Base-by-base conservation (phyloP, 225 moss, liverwort and hornwort genomes). In the Rhytidiadelphus loreus region DNA sequence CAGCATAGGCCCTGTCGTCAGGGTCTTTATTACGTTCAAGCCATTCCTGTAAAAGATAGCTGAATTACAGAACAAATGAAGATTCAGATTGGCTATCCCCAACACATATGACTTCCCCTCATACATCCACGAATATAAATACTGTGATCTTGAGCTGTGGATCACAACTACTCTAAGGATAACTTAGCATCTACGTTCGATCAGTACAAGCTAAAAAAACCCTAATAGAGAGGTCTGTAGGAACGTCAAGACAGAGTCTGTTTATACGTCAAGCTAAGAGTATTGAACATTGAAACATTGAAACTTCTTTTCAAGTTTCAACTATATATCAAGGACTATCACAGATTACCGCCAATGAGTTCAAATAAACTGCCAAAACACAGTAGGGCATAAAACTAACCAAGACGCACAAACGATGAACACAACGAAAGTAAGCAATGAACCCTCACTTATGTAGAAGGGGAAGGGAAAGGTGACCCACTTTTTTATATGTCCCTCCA, bases 21-120 rank as follows among this genome's bases (percentile, higher is more conserved):
- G 89, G 81, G 29, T 92, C 82, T 74, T 83, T 88, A 85, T 88
- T 92, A 43, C 94, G 91, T 88, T 90, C 93, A 50, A 85, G 83
- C 94, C 94, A 94, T 86, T 94, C 94, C 88, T 94, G 93, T 57
- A 91, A 89, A 76, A 94, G 93, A 90, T 94, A 94, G 90, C 94
- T 94, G 92, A 89, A 91, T 69, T 68, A 26, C 76, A 74, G 62
- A 74, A 69, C 21, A 80, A 87, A 44, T 43, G 35, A n/a, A 68
- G 23, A 63, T 88, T 90, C 86, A 93, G 81, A 80, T 63, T 41
- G 50, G 69, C 72, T 63, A 59, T 82, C 65, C 65, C 37, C 62
- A 87, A 64, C 57, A 85, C 32, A 81, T 32, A 78, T 15, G 39
- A 33, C 43, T 64, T 64, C 71, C 69, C 56, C 46, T 44, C 79